A percentile compares a stretch with the other conserved stretches of the same genome.
Conservation (phyloP, 208 protist species). For the Trypanosoma mega region DNA sequence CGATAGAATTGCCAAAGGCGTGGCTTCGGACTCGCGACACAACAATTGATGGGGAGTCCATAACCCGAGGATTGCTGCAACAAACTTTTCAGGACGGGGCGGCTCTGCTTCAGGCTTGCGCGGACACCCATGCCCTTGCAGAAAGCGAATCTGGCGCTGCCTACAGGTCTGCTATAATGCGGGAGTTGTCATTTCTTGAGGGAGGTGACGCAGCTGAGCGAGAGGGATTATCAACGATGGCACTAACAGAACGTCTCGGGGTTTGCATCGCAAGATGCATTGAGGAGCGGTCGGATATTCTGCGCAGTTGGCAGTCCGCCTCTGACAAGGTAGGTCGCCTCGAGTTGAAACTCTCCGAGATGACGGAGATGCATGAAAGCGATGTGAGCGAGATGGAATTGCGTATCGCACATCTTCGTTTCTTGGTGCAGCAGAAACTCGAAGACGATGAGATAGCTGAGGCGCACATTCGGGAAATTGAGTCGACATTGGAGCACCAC, state of each 20-base stretch:
- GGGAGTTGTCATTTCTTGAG: neutral
- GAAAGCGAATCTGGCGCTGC: constrained; percentile 12
- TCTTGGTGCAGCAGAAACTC: constrained; percentile 57
- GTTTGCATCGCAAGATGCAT: constrained; percentile 10
- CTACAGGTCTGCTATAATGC: neutral
- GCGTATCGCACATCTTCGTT: constrained; percentile 38
- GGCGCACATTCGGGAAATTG: constrained; percentile 43
- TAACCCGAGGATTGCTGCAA: too few relatives aligned
- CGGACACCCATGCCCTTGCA: constrained; percentile 5
- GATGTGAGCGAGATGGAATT: constrained; percentile 37
- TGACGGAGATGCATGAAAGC: constrained; percentile 16
- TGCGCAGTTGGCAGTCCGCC: constrained; percentile 22
- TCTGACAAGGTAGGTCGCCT: constrained; percentile 14
- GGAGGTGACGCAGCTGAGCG: neutral
- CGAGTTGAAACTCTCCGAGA: constrained; percentile 6
- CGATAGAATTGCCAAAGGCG: constrained; percentile 20
- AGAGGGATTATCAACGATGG: too few relatives aligned
- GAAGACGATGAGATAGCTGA: constrained; percentile 53
- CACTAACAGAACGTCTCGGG: too few relatives aligned
- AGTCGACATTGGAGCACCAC: constrained; percentile 39
- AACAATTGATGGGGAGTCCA: too few relatives aligned
- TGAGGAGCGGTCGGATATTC: constrained; percentile 7
- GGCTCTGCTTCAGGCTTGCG: too few relatives aligned
- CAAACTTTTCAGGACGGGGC: too few relatives aligned
- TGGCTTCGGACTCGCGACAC: too few relatives aligned